Evolutionary conservation across 179 eudicot genomes (phyloP), one percentile per base, ranked within the genome.

Genomic region (Beta corolliflora): DNA sequence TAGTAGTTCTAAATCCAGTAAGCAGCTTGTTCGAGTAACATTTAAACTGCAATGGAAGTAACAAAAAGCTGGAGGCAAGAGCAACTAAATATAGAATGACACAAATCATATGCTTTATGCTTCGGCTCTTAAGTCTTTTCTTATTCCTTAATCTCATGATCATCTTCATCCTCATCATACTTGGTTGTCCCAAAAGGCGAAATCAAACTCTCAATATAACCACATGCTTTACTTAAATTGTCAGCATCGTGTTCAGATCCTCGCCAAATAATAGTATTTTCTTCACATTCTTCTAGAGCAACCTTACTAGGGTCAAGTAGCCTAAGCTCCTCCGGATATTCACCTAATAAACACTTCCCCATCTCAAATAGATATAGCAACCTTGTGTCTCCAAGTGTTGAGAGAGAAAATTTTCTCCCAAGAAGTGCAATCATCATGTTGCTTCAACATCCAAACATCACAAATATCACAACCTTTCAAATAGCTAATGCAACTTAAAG

Each of bases 191-290:
- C 77, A 19, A 75, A 75, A 18, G 77, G 77, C 19, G 60, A 73
- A 52, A 53, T 13, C 23, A 75, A 65, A 29, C 65, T 75, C 77
- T 75, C 77, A 29, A 56, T 52, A 44, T 59, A 58, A 76, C 63
- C 79, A 29, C 68, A 64, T 25, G 68, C 36, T 7, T 61, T 9
- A 29, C 3, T 9, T 3, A 9, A 64, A 41, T 1, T 10, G 2
- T 4, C 8, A 7, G 2, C 1, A 0, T 11, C 16, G 0, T 64
- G 0, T 25, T 25, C 0, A 25, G 44, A 64, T 9, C 15, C 69
- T 25, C 10, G 44, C 44, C 44, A 29, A 25, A 54, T 10, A 54
- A 54, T 7, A 54, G 58, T 54, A 2, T 11, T 2, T 54, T 54
- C 58, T 13, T 54, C 58, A 54, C 7, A 54, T 54, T 54, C 11